Base-by-base conservation (phyloP, 345 rosid genomes). In the Salix arbutifolia region DNA sequence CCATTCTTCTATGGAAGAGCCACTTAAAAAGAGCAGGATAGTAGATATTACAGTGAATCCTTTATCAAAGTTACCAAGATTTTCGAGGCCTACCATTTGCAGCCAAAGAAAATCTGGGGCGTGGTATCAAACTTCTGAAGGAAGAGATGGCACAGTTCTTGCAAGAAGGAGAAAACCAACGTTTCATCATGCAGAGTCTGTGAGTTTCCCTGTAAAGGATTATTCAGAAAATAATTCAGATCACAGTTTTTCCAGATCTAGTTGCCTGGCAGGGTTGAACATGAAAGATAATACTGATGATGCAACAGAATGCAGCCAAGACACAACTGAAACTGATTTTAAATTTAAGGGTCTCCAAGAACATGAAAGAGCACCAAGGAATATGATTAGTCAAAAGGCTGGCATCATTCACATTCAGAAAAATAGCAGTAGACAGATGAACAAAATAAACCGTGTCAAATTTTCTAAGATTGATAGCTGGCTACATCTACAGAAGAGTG, bases 81-180 rank as follows among this genome's bases (percentile, higher is more conserved):
- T 91, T 83, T 88, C 90, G 97, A 86, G 88, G 82, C 89, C 93
- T 76, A 93, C 97, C 25, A 73, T 85, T 74, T 86, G 89, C 81
- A 93, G 94, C 85, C 85, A 85, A 82, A 82, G 82, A 67, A 79
- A 86, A 83, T 84, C 88, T 1, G 92, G 87, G 48, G 69, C 73
- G 21, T 75, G 77, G 76, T 74, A 21, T 68, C 85, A 82, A 77
- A 74, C 74, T 70, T 74, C 74, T 61, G 80, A 69, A 46, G 74
- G 79, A 35, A 83, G 30, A 42, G 53, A 48, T 48, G 77, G 79
- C 60, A 75, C 79, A 67, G 72, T 66, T 37, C 40, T 33, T 17
- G 64, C 73, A 30, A 86, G 83, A 74, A 84, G 87, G 81, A 85
- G 83, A 81, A 88, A 79, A 73, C 53, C 78, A 79, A 23, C 80